Conservation (phyloP, 768 basidiomycete genomes). For the Tremella fuciformis region DNA sequence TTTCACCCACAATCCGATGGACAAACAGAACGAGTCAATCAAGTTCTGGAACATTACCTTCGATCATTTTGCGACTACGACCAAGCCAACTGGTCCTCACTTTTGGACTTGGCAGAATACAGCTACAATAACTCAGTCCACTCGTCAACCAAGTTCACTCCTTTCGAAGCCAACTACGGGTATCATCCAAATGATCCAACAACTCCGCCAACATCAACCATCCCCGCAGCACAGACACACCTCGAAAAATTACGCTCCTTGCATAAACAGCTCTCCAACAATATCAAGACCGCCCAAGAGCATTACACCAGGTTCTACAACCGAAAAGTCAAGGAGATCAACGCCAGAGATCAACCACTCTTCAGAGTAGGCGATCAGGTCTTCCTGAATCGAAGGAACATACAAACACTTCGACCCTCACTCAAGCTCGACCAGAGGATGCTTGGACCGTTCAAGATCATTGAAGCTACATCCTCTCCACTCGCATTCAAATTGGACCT, state of each 20-base stretch:
- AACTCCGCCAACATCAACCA: constrained; percentile 56
- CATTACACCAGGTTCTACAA: not conserved
- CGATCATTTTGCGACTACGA: constrained; percentile 4
- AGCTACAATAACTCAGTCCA: constrained; percentile 8
- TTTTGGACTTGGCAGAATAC: not conserved
- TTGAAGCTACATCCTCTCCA: constrained; percentile 11
- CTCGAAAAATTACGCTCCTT: not conserved
- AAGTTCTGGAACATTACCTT: constrained; percentile 51
- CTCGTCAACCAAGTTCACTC: constrained; percentile 3
- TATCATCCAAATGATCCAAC: constrained; percentile 8
- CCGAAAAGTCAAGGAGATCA: not conserved
- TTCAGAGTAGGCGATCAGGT: constrained; percentile 28
- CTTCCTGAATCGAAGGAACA: constrained; percentile 20
- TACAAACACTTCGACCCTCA: constrained; percentile 25
- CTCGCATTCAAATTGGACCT: constrained; percentile 12
- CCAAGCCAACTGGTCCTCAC: constrained; percentile 6
- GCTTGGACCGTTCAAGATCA: constrained; percentile 29
- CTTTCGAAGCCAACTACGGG: constrained; percentile 4
- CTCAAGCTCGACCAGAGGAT: constrained; percentile 33
- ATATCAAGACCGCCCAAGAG: constrained; percentile 3
- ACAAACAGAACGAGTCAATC: constrained; percentile 55
- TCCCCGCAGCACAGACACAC: not conserved
- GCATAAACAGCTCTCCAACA: not conserved
- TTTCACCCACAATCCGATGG: constrained; percentile 57
- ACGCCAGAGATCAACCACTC: constrained; percentile 12